phyloP scores from a whole-genome alignment of 1,139 yeast genomes.

The Debaryomyces sp. region DNA sequence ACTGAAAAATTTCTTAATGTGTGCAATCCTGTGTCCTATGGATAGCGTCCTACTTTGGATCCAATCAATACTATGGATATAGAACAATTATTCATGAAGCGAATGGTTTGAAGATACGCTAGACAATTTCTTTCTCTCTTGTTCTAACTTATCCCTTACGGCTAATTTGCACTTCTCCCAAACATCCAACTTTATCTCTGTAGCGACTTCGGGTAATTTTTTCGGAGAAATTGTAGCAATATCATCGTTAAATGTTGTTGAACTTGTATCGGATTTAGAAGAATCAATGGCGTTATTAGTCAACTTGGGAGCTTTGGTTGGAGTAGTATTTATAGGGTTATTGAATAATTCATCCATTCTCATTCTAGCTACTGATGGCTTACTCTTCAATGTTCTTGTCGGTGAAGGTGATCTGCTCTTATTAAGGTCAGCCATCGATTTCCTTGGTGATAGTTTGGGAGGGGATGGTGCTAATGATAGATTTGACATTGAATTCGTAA shows the following conservation, averaged over 20 bases:
- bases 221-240: not conserved
- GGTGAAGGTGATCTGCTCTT: conserved; percentile 16
- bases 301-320: conserved; percentile 7
- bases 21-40: not conserved
- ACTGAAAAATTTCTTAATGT: not conserved
- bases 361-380: conserved; percentile 29
- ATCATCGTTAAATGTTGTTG: conserved; percentile 2
- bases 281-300: not conserved
- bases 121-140: conserved; percentile 17
- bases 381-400: conserved; percentile 16
- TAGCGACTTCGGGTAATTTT: not conserved
- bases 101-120: not conserved
- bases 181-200: conserved; percentile 16
- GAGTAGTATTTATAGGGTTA: conserved; percentile 24
- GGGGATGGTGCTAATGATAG: conserved; percentile 11
- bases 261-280: conserved; percentile 6
- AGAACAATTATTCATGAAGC: not conserved
- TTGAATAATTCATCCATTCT: conserved; percentile 28
- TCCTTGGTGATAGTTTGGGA: conserved; percentile 20
- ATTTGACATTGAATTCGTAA: conserved; percentile 2
- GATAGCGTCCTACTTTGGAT: not conserved
- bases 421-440: conserved; percentile 17
- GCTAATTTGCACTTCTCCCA: conserved; percentile 34
- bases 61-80: conserved; percentile 3
- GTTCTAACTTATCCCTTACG: conserved; percentile 24